Evolutionary conservation across 805 yeast genomes (phyloP).

Genomic region (Blastobotrys americana): DNA sequence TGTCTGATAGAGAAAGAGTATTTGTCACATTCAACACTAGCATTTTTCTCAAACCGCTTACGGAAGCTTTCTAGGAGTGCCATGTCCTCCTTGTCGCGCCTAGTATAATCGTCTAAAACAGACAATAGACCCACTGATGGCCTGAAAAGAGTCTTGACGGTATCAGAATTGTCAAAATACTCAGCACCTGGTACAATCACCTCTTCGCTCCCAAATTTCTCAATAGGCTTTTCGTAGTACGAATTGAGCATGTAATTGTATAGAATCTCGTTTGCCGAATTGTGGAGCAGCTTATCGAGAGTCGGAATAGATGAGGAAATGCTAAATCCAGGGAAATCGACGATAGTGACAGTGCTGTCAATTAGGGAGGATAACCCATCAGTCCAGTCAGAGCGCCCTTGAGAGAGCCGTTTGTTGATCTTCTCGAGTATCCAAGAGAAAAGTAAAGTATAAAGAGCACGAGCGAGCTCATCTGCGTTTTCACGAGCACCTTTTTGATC

Average conservation of each 20-base stretch:
- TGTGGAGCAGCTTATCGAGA: conserved; percentile 34
- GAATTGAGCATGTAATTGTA: conserved; percentile 33
- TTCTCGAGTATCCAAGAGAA: conserved; percentile 35
- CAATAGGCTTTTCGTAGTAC: conserved; percentile 34
- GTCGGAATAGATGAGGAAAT: conserved; percentile 28
- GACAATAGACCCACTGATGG: conserved; percentile 33
- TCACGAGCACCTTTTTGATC: conserved; percentile 37
- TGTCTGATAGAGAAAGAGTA: conserved; percentile 47
- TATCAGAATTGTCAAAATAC: conserved; percentile 49
- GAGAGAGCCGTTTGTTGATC: conserved; percentile 31
- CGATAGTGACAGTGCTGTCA: conserved; percentile 31
- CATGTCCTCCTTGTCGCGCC: conserved; percentile 29
- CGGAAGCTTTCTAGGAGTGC: conserved; percentile 28
- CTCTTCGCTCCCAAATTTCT: conserved; percentile 35
- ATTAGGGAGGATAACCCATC: conserved; percentile 23
- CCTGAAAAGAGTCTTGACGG: conserved; percentile 46
- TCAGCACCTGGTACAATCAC: conserved; percentile 46
- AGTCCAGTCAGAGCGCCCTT: conserved; percentile 18
- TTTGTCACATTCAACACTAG: conserved; percentile 24
- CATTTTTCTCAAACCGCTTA: conserved; percentile 29
- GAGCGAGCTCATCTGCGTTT: conserved; percentile 36
- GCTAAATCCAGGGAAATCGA: conserved; percentile 38
- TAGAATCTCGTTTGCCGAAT: conserved; percentile 36
- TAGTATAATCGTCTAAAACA: conserved; percentile 33
- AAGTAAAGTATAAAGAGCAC: conserved; percentile 35